Base-by-base conservation (phyloP, 331 rosid species). In the Stylosanthes scabra region DNA sequence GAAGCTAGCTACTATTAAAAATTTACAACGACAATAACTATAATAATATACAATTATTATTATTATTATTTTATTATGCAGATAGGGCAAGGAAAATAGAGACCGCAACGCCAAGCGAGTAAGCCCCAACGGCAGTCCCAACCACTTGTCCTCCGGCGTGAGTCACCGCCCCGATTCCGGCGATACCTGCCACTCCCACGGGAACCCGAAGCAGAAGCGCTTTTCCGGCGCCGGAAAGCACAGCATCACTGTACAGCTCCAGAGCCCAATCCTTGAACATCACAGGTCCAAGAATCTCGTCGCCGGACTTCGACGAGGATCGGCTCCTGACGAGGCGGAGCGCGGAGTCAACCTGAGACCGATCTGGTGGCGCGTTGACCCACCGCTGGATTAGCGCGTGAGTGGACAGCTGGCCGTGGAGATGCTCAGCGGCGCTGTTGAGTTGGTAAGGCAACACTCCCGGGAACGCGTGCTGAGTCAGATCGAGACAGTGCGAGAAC, bases 361-460 rank as follows among this genome's bases (percentile, higher is more conserved):
- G 86, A 49, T 80, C 63, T 3, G 96, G 98, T 0, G 96, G 87
- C 6, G 88, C 13, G 0, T 88, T 81, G 70, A 93, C 66, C 97
- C 98, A 90, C 61, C 70, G 82, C 57, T 58, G 20, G 87, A 93
- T 34, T 65, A 90, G 89, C 0, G 90, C 76, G 50, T 81, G 85
- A 1, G 77, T 82, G 79, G 65, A 66, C 58, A 91, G 88, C 31
- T 69, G 39, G 11, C 20, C 49, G 90, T 90, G 85, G 74, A 90
- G 86, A 70, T 86, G 75, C 41, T 86, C 87, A 60, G 97, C 75
- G 31, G 97, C 98, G 6, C 86, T 61, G 81, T 70, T 60, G 82
- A 93, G 97, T 41, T 93, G 97, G 78, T 83, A 90, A 9, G 91
- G 96, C 51, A 87, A 83, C 46, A 91, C 93, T 41, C 91, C 91